Percentiles rank a stretch among this genome's conserved stretches.
Conservation (phyloP, 1,139 yeast species). For the Kodamaea plutei region DNA sequence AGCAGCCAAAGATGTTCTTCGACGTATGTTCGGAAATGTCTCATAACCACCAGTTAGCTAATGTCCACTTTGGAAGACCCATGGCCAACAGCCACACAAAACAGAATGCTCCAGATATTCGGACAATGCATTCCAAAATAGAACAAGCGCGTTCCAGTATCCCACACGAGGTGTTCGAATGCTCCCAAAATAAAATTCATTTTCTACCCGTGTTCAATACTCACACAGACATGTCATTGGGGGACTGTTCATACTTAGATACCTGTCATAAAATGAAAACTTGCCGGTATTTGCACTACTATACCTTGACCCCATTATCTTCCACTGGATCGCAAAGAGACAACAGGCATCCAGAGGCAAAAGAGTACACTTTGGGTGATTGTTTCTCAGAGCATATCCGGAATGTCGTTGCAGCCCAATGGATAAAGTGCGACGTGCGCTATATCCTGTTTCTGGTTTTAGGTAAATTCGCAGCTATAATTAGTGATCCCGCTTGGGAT, state of each 20-base stretch:
- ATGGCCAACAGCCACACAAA: slow-evolving; percentile 12
- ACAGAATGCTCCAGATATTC: slow-evolving; percentile 7
- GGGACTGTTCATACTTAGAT: slow-evolving; percentile 91
- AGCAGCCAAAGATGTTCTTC: slow-evolving; percentile 40
- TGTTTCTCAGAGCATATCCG: slow-evolving; percentile 36
- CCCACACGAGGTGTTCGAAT: slow-evolving; percentile 28
- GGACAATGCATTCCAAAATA: slow-evolving; percentile 12
- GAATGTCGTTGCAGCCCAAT: slow-evolving; percentile 56
- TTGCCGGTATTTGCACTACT: slow-evolving; percentile 81
- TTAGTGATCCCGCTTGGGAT: slow-evolving; percentile 92
- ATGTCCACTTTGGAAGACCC: slow-evolving; percentile 4
- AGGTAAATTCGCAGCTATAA: slow-evolving; percentile 82
- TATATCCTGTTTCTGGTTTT: slow-evolving; percentile 61
- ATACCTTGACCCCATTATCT: slow-evolving; percentile 49
- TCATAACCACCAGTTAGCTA: slow-evolving; percentile 40
- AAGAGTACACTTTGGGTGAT: slow-evolving; percentile 60
- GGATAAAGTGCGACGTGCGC: slow-evolving; percentile 83
- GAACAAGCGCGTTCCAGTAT: slow-evolving; percentile 13
- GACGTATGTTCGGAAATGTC: slow-evolving; percentile 47
- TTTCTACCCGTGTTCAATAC: slow-evolving; percentile 54
- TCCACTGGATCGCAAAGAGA: slow-evolving; percentile 7
- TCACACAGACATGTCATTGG: slow-evolving; percentile 62
- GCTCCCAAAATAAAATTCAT: slow-evolving; percentile 52
- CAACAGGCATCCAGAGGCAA: slow-evolving; percentile 14
- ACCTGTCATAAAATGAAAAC: slow-evolving; percentile 83